Percentiles rank a stretch among this genome's conserved stretches.
Evolutionary conservation across 1,284 basidiomycete genomes (phyloP).

Genomic region (Boletus semigastroideus): DNA sequence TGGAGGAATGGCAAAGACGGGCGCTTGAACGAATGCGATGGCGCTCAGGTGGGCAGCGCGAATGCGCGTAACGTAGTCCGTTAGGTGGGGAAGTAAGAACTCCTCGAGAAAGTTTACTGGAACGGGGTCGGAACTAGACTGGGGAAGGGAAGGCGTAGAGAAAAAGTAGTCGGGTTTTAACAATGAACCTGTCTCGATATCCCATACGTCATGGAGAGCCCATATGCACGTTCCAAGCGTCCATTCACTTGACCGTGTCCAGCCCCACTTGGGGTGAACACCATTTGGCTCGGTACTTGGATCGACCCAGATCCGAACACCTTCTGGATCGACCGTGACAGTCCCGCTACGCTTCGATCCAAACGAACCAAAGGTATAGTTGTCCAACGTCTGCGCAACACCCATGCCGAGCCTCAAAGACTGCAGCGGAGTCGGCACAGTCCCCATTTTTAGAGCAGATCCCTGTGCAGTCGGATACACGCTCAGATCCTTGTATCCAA

Average conservation of each 20-base stretch:
- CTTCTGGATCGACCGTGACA: constrained; percentile 83
- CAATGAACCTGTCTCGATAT: constrained; percentile 65
- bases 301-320: constrained; percentile 71
- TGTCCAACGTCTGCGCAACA: constrained; percentile 78
- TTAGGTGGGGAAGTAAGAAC: constrained; percentile 83
- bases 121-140: constrained; percentile 13
- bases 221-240: constrained; percentile 84
- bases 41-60: constrained; percentile 78
- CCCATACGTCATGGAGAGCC: constrained; percentile 95
- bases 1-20: constrained; percentile 86
- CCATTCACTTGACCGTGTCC: constrained; percentile 58
- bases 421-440: constrained; percentile 84
- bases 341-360: constrained; percentile 77
- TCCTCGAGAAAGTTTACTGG: constrained; percentile 74
- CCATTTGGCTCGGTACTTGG: constrained; percentile 43
- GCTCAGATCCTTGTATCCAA: constrained; percentile 76
- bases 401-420: constrained; percentile 89
- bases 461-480: constrained; percentile 64
- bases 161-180: constrained; percentile 82
- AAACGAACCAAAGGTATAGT: constrained; percentile 78
- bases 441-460: constrained; percentile 79
- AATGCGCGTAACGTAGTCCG: constrained; percentile 64
- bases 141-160: constrained; percentile 35
- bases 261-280: constrained; percentile 45
- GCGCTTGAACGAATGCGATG: constrained; percentile 90